Evolutionary conservation across 805 yeast genomes (phyloP).

Genomic region (Candida hispaniensis): DNA sequence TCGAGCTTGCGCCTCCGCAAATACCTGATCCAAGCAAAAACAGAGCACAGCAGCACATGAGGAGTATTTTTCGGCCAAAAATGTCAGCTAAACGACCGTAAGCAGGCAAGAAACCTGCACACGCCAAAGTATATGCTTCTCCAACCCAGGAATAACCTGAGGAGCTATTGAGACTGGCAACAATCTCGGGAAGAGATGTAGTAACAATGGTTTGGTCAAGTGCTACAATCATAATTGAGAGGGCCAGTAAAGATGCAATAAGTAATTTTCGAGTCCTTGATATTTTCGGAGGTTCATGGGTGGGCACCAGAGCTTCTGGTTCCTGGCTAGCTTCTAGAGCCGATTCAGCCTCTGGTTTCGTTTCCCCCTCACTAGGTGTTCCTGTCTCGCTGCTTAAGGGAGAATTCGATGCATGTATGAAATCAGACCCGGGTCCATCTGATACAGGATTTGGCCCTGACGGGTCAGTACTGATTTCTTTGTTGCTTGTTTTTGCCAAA

Average conservation of each 20-base stretch:
- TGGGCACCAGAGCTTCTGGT: not conserved
- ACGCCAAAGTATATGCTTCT: slow-evolving; percentile 52
- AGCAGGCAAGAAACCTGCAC: slow-evolving; percentile 55
- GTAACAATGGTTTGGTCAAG: slow-evolving; percentile 46
- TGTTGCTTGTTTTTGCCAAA: too few species aligned
- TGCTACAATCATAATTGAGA: slow-evolving; percentile 22
- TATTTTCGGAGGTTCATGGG: not conserved
- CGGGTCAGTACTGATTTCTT: too few species aligned
- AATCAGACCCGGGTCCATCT: too few species aligned
- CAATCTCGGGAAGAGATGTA: slow-evolving; percentile 43
- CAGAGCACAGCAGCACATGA: slow-evolving; percentile 31
- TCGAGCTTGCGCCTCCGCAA: slow-evolving; percentile 33
- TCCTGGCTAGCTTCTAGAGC: not conserved
- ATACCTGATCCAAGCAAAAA: slow-evolving; percentile 35
- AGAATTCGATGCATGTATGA: too few species aligned
- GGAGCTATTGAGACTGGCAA: slow-evolving; percentile 35
- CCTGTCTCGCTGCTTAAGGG: not conserved
- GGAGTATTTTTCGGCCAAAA: slow-evolving; percentile 27
- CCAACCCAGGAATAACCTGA: slow-evolving; percentile 36
- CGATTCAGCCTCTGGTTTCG: slow-evolving; percentile 1
- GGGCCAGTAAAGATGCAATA: slow-evolving; percentile 7
- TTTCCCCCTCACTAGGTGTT: not conserved
- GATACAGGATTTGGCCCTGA: too few species aligned
- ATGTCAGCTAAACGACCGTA: slow-evolving; percentile 56
- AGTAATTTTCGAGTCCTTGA: slow-evolving; percentile 5